Base-by-base conservation (phyloP, 306 rosid genomes). In the Comarum palustre region DNA sequence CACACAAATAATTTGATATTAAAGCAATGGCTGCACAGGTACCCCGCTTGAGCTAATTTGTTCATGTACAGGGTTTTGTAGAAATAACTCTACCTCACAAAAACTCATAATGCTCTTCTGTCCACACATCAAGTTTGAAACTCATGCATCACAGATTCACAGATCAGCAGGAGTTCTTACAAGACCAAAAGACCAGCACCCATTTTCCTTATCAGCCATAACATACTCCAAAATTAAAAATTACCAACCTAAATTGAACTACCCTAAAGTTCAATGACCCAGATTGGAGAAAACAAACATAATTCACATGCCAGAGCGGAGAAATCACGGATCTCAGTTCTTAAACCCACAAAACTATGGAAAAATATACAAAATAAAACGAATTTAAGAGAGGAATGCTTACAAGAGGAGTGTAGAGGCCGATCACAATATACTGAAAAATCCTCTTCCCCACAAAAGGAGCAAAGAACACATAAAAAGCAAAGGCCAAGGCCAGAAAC, bases 381-480 rank as follows among this genome's bases (percentile, higher is more conserved):
- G 13, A 69, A 78, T 61, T 54, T 14, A 39, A 6, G 27, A 68
- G 77, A 48, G 43, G 82, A 79, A 68, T 68, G 61, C 79, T 80
- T 82, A 94, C 99, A 82, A 94, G 86, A 71, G 99, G 99, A 65
- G 99, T 89, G 87, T 94, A 94, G 67, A 91, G 87, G 39, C 96
- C 99, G 84, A 86, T 87, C 60, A 79, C 88, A 80, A 94, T 72
- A 65, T 91, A 94, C 87, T 86, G 98, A 65, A 86, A 88, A 74
- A 75, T 73, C 88, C 85, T 94, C 87, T 78, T 89, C 79, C 97
- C 98, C 65, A 88, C 95, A 79, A 94, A 93, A 62, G 98, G 98
- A 71, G 94, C 97, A 78, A 93, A 91, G 90, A 93, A 93, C 78
- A 93, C 98, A 80, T 91, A 93, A 85, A 87, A 93, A 59, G 98